A percentile compares a stretch with the other conserved stretches of the same genome.
Evolutionary conservation across 495 filamentous ascomycete genomes (phyloP).

Genomic region (Chaetomium cochliodes): DNA sequence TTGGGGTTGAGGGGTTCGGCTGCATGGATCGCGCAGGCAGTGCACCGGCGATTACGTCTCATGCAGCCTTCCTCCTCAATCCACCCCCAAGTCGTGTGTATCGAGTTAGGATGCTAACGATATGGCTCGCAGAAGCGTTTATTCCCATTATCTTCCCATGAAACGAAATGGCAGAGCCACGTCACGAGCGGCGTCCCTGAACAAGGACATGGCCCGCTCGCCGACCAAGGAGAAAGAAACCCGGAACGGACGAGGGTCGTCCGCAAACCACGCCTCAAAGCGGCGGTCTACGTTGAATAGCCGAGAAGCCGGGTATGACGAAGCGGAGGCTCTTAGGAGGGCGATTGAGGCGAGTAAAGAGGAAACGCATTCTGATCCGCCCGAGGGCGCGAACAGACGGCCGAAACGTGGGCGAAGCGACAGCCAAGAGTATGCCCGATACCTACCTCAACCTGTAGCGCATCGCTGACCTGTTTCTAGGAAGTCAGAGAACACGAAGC

Average conservation of each 20-base stretch:
- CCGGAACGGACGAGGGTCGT: conserved; percentile 48
- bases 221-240: conserved; percentile 49
- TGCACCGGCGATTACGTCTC: conserved; percentile 32
- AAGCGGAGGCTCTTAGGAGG: conserved; percentile 82
- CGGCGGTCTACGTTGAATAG: conserved; percentile 98
- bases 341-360: conserved; percentile 95
- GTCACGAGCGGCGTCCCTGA: conserved; percentile 56
- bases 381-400: conserved; percentile 55
- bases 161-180: conserved; percentile 46
- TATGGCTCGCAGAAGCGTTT: conserved; percentile 50
- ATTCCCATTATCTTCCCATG: conserved; percentile 56
- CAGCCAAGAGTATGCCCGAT: conserved; percentile 78
- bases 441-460: background rate
- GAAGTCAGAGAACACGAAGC: conserved; percentile 54
- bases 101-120: conserved; percentile 29
- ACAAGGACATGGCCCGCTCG: conserved; percentile 55
- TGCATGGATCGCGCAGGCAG: conserved; percentile 30
- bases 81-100: background rate
- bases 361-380: conserved; percentile 51
- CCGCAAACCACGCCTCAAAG: conserved; percentile 59
- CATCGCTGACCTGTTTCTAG: conserved; percentile 33
- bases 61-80: conserved; percentile 9
- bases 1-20: conserved; percentile 25
- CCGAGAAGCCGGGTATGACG: conserved; percentile 90
- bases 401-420: conserved; percentile 85